phyloP scores from a whole-genome alignment of 106 monocot species.

The Amphibolis antarctica region DNA sequence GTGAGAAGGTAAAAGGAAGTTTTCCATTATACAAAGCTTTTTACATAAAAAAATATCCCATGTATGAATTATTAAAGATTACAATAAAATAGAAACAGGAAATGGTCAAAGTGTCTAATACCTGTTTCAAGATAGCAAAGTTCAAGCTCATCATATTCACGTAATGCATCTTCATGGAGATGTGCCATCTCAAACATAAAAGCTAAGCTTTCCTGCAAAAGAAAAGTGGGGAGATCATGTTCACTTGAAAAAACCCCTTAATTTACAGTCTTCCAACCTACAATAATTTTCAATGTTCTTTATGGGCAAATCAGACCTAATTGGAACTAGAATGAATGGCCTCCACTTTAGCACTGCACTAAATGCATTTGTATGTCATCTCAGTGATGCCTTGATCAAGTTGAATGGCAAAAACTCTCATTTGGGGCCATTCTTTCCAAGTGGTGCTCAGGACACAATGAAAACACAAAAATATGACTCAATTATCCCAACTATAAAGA shows the following conservation, averaged over 20 bases:
- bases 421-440: no score
- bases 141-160: constrained; percentile 98
- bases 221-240: constrained; percentile 1
- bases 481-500: no score
- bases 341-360: no score
- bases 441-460: no score
- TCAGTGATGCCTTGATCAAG: neutral
- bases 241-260: neutral
- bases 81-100: neutral
- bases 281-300: no score
- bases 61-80: neutral
- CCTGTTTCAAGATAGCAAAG: constrained; percentile 98
- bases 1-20: no score
- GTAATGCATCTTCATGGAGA: constrained; percentile 92
- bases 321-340: no score
- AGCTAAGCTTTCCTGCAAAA: constrained; percentile 83
- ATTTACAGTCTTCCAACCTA: neutral
- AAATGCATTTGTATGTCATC: neutral
- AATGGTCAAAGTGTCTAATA: constrained; percentile 4
- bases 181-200: constrained; percentile 99
- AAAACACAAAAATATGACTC: no score
- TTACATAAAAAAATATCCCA: neutral
- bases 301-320: no score
- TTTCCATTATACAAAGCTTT: no score
- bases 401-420: no score